Conservation (phyloP, 192 early-diverging fungal species). For the Coemansia sp. region DNA sequence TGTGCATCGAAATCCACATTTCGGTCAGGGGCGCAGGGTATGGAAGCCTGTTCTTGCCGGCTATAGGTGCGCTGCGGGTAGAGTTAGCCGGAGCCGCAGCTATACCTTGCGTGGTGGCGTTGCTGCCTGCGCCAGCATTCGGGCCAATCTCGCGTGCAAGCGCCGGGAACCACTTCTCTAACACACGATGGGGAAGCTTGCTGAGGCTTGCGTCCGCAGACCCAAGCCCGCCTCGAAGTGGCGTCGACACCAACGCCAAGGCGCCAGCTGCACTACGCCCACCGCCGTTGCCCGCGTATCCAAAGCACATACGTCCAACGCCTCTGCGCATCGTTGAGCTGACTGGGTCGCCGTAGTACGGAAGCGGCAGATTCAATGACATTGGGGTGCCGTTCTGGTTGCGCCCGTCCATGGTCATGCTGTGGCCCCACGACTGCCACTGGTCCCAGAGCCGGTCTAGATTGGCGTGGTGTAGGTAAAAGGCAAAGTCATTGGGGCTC, state of each 20-base stretch:
- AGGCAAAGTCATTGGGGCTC: slow-evolving; percentile 62
- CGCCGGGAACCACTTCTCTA: slow-evolving; percentile 50
- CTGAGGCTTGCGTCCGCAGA: slow-evolving; percentile 24
- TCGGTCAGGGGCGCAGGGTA: slow-evolving; percentile 42
- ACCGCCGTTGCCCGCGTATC: slow-evolving; percentile 28
- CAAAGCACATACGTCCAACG: slow-evolving; percentile 49
- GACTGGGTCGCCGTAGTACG: slow-evolving; percentile 43
- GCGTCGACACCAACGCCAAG: slow-evolving; percentile 33
- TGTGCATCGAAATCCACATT: slow-evolving; percentile 53
- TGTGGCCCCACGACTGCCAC: slow-evolving; percentile 59
- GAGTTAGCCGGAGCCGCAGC: slow-evolving; percentile 9
- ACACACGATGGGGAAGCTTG: slow-evolving; percentile 29
- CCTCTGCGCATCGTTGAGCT: slow-evolving; percentile 48
- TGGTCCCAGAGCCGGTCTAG: slow-evolving; percentile 61
- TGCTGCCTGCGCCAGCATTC: background rate
- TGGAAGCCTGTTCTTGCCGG: slow-evolving; percentile 20
- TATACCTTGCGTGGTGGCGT: background rate
- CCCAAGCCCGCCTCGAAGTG: background rate
- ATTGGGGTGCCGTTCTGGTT: slow-evolving; percentile 29
- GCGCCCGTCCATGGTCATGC: slow-evolving; percentile 42
- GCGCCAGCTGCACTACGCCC: slow-evolving; percentile 1
- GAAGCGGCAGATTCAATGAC: slow-evolving; percentile 24
- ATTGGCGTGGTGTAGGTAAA: slow-evolving; percentile 67
- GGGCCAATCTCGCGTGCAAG: slow-evolving; percentile 10
- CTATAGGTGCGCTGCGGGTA: slow-evolving; percentile 1